A percentile compares a stretch with the other conserved stretches of the same genome.
Evolutionary conservation across 768 basidiomycete genomes (phyloP).

Genomic region (Mycena rosella): DNA sequence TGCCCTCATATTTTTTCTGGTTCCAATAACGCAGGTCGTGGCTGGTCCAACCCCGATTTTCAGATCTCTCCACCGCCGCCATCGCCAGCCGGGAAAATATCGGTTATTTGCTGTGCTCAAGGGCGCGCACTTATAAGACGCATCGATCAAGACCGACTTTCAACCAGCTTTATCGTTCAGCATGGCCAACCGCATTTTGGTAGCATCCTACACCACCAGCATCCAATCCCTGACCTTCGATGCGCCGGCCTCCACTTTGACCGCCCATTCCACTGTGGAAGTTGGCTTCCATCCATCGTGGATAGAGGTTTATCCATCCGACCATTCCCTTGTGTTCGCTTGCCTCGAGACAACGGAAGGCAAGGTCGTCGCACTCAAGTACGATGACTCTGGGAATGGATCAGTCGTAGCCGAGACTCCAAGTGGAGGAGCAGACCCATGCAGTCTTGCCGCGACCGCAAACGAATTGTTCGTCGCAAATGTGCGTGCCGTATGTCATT

Average conservation of each 20-base stretch:
- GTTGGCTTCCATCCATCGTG: constrained; percentile 82
- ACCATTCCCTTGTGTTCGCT: constrained; percentile 71
- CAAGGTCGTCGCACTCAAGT: constrained; percentile 68
- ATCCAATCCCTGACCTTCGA: constrained; percentile 77
- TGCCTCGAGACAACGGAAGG: constrained; percentile 80
- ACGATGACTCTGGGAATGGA: constrained; percentile 66
- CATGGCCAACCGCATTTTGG: constrained; percentile 65
- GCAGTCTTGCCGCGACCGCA: constrained; percentile 69
- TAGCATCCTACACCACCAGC: constrained; percentile 73
- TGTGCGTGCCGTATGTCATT: constrained; percentile 59
- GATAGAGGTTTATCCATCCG: constrained; percentile 72
- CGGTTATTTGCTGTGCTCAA: neutral
- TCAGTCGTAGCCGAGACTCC: constrained; percentile 60
- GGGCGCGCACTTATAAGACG: neutral
- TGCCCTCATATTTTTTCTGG: neutral
- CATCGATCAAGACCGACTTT: neutral
- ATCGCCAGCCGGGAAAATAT: constrained; percentile 24
- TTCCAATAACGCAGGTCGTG: constrained; percentile 5
- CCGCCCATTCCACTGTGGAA: constrained; percentile 55
- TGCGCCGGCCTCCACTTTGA: constrained; percentile 55
- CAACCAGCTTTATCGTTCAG: constrained; percentile 26
- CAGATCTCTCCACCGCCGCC: neutral
- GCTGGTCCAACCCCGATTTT: neutral
- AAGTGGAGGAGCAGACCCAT: constrained; percentile 74
- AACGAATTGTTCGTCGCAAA: constrained; percentile 77